Conservation (phyloP, 768 basidiomycete genomes). For the Lactarius evosmus region DNA sequence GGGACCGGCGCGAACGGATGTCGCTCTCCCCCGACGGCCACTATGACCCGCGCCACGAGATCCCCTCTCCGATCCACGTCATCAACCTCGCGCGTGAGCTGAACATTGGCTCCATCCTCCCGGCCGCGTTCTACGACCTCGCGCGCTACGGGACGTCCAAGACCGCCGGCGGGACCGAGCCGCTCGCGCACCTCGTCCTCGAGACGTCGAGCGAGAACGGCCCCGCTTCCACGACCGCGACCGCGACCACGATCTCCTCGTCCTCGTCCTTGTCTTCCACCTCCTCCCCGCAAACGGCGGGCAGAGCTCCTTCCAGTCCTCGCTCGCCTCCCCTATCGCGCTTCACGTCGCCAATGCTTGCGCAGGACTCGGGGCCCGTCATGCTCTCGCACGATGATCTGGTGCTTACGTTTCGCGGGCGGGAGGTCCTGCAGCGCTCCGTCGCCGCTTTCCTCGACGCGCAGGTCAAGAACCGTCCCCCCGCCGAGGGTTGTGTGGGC, state of each 20-base stretch:
- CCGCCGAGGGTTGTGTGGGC: constrained; percentile 47
- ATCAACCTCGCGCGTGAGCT: constrained; percentile 70
- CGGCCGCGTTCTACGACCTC: constrained; percentile 71
- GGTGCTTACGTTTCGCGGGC: constrained; percentile 51
- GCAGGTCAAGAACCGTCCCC: constrained; percentile 49
- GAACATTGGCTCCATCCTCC: constrained; percentile 53
- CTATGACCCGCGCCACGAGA: constrained; percentile 57
- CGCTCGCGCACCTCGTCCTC: constrained; percentile 31
- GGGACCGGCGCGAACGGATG: constrained; percentile 63
- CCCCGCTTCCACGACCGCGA: constrained; percentile 17
- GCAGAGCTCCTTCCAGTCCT: constrained; percentile 6
- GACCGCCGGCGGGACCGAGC: constrained; percentile 52
- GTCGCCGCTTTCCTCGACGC: constrained; percentile 57
- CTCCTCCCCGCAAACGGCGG: not conserved
- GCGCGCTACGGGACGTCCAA: constrained; percentile 69
- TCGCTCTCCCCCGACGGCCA: constrained; percentile 49
- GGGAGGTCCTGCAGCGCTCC: constrained; percentile 61
- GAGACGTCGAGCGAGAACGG: constrained; percentile 3
- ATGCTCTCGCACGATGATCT: constrained; percentile 41
- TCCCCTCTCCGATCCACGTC: constrained; percentile 65
- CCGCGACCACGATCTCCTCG: constrained; percentile 7
- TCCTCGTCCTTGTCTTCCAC: not conserved
- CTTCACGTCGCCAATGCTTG: constrained; percentile 14
- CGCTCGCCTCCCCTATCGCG: constrained; percentile 28
- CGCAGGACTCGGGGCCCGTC: constrained; percentile 20